Evolutionary conservation across 345 rosid species (phyloP).

Genomic region (Gossypium arboreum): DNA sequence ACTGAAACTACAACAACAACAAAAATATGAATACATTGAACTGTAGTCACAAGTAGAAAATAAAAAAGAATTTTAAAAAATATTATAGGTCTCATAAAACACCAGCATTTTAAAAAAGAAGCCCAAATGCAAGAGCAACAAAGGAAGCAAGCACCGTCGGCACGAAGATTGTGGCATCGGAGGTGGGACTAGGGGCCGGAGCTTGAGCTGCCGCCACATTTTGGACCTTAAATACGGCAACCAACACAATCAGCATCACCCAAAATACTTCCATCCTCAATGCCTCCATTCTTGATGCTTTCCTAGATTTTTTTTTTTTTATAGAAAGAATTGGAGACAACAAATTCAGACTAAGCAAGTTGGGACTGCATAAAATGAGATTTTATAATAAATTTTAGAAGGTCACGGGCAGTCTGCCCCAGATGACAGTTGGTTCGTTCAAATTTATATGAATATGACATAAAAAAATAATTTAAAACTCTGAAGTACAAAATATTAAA

Average conservation of each 20-base stretch:
- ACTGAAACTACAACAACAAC: background rate
- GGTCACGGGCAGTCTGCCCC: conserved; percentile 15
- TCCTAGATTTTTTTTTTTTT: background rate
- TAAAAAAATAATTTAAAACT: background rate
- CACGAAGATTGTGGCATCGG: conserved; percentile 30
- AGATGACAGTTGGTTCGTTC: conserved; percentile 7
- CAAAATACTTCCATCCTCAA: conserved; percentile 31
- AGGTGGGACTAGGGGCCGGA: conserved; percentile 43
- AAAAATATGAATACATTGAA: conserved; percentile 1
- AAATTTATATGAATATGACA: background rate
- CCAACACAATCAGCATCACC: conserved; percentile 26
- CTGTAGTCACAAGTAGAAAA: background rate
- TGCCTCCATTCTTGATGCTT: background rate
- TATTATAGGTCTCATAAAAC: background rate
- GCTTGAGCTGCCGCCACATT: conserved; percentile 35
- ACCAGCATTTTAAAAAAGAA: conserved; percentile 22
- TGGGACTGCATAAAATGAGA: background rate
- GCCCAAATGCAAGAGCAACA: conserved; percentile 36
- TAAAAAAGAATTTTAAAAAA: background rate
- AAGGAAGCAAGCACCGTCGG: conserved; percentile 37
- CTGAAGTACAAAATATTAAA: too few relatives aligned
- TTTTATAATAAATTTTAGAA: background rate
- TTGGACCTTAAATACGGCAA: conserved; percentile 23
- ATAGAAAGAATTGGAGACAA: background rate
- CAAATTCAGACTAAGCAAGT: background rate